Percentiles rank a stretch among this genome's conserved stretches.
phyloP scores from a whole-genome alignment of 2,329 filamentous ascomycete species.

The Akanthomyces dipterigenus region DNA sequence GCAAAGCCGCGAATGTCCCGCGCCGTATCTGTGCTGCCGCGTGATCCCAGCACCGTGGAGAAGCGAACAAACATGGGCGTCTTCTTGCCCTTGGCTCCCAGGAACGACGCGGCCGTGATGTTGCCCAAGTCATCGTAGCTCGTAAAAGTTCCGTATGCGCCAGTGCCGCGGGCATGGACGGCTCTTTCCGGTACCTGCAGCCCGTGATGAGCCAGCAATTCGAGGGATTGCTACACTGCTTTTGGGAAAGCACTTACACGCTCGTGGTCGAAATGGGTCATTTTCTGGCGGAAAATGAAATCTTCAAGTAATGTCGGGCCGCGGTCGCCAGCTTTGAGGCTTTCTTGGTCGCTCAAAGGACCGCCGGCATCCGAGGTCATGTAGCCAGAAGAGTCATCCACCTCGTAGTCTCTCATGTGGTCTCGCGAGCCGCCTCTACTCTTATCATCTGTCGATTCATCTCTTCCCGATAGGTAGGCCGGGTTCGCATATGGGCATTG shows the following conservation, averaged over 20 bases:
- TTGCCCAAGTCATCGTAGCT: slow-evolving; percentile 61
- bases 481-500: slow-evolving; percentile 30
- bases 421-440: slow-evolving; percentile 22
- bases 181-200: slow-evolving; percentile 50
- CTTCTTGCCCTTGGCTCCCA: slow-evolving; percentile 49
- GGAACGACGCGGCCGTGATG: slow-evolving; percentile 61
- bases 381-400: slow-evolving; percentile 48
- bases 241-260: slow-evolving; percentile 37
- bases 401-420: slow-evolving; percentile 30
- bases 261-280: slow-evolving; percentile 65
- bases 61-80: slow-evolving; percentile 61
- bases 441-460: background rate
- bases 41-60: slow-evolving; percentile 64
- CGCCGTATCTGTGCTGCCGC: slow-evolving; percentile 62
- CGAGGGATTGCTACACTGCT: too few species aligned
- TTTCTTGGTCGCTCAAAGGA: slow-evolving; percentile 60
- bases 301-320: slow-evolving; percentile 66
- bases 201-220: background rate
- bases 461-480: slow-evolving; percentile 19
- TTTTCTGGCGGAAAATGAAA: slow-evolving; percentile 66
- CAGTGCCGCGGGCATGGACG: slow-evolving; percentile 64
- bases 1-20: slow-evolving; percentile 71
- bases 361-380: slow-evolving; percentile 63
- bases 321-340: slow-evolving; percentile 58
- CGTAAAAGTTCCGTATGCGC: slow-evolving; percentile 64